These are phyloP conservation scores for Misopates orontium DNA, from an alignment of 257 asterid genomes.

Conservation along the genomic window DNA sequence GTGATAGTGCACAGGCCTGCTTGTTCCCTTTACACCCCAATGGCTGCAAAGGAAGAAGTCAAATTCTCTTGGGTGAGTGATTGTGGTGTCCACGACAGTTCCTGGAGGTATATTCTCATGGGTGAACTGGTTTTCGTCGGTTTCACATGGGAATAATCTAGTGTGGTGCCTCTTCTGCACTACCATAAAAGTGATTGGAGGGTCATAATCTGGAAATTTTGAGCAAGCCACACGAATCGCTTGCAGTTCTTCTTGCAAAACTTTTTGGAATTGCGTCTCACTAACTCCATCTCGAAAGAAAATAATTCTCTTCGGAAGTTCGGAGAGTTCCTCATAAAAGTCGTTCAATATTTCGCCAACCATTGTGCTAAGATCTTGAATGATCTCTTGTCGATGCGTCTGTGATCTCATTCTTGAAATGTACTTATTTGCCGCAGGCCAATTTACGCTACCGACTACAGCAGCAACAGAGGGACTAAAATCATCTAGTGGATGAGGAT, in stretches of 20 bases:
- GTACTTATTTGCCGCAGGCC: slow-evolving; percentile 92
- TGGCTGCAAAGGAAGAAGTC: slow-evolving; percentile 96
- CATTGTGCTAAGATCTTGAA: slow-evolving; percentile 72
- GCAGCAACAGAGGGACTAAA: slow-evolving; percentile 92
- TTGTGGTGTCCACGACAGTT: slow-evolving; percentile 84
- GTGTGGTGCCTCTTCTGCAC: slow-evolving; percentile 97
- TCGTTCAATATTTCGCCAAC: slow-evolving; percentile 72
- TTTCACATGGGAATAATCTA: slow-evolving; percentile 60
- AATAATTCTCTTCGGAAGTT: slow-evolving; percentile 67
- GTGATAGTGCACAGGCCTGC: slow-evolving; percentile 90
- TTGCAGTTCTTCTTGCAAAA: slow-evolving; percentile 59
- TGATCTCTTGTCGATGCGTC: slow-evolving; percentile 84
- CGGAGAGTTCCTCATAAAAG: slow-evolving; percentile 49
- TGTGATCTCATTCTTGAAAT: slow-evolving; percentile 90
- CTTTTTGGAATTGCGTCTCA: slow-evolving; percentile 82
- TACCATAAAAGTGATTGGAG: slow-evolving; percentile 78
- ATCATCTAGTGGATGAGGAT: slow-evolving; percentile 93
- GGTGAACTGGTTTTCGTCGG: slow-evolving; percentile 31
- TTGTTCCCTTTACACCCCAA: slow-evolving; percentile 94
- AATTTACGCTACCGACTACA: slow-evolving; percentile 86
- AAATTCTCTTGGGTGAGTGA: slow-evolving; percentile 79
- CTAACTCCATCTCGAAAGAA: slow-evolving; percentile 98
- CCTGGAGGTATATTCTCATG: slow-evolving; percentile 85
- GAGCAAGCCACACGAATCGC: slow-evolving; percentile 64
- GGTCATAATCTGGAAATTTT: slow-evolving; percentile 60